Conservation (phyloP, 106 monocot species). For the Dioscorea zingiberensis region DNA sequence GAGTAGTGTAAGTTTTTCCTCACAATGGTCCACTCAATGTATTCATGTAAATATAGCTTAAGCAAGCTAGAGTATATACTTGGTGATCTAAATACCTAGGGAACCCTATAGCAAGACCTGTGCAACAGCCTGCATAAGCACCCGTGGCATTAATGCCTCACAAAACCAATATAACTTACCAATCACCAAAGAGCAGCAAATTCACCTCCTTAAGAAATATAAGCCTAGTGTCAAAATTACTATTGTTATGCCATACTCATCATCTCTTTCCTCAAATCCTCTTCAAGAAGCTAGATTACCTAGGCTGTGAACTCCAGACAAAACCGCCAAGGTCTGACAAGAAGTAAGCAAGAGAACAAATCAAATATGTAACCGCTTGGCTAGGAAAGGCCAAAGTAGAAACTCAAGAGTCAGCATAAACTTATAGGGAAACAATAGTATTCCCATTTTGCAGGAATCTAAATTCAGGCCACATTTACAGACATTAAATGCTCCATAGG, state of each 20-base stretch:
- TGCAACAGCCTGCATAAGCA: no score
- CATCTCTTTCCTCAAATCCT: conserved; percentile 6
- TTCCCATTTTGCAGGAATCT: no score
- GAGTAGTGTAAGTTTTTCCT: no score
- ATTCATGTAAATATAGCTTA: neutral
- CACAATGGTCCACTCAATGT: neutral
- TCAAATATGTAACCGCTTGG: neutral
- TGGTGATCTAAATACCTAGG: neutral
- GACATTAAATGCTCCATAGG: no score
- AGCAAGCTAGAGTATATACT: neutral
- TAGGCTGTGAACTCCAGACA: conserved; percentile 14
- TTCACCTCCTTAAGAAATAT: neutral
- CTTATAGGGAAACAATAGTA: neutral
- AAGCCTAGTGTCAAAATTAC: neutral
- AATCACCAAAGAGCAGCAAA: no score
- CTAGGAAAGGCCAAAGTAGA: neutral
- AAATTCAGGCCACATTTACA: no score
- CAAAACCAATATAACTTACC: neutral
- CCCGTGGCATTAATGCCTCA: conserved; percentile 8
- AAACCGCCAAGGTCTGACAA: neutral
- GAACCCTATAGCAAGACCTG: conserved; percentile 9
- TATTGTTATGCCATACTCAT: neutral
- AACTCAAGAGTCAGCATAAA: no score
- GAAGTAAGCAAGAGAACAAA: neutral
- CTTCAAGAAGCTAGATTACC: conserved; percentile 9